Evolutionary conservation across 352 stramenopile genomes (phyloP).

Genomic region (Globisporangium parvum): DNA sequence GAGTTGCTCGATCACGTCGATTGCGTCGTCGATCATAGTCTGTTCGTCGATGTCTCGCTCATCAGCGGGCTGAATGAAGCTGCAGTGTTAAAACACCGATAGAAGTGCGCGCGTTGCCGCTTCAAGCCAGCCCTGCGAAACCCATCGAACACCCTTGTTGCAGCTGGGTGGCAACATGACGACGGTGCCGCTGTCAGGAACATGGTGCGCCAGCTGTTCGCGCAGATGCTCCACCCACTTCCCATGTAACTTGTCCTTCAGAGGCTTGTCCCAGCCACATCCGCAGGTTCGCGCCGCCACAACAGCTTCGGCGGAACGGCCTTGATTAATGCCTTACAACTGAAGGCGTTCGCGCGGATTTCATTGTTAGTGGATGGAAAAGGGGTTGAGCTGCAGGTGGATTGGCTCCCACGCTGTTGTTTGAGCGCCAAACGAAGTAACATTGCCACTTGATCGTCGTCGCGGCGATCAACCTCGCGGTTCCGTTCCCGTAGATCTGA

Average conservation of each 20-base stretch:
- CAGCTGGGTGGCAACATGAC: conserved; percentile 2
- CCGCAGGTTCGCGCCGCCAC: conserved; percentile 17
- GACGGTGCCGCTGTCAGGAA: background rate
- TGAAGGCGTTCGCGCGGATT: too few species aligned
- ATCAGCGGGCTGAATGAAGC: background rate
- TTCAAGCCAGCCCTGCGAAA: conserved; percentile 2
- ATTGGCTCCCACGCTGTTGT: too few species aligned
- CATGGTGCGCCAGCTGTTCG: background rate
- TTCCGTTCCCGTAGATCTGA: too few species aligned
- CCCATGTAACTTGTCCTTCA: conserved; percentile 5
- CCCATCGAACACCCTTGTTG: background rate
- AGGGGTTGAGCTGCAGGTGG: too few species aligned
- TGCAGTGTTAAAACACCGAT: background rate
- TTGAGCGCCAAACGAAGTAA: too few species aligned
- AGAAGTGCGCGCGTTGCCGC: background rate
- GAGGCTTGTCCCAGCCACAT: conserved; percentile 18
- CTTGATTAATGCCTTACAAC: too few species aligned
- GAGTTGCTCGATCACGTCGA: background rate
- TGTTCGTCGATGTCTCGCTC: background rate
- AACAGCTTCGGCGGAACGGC: conserved; percentile 12
- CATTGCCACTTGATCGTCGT: too few species aligned
- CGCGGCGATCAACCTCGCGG: too few species aligned
- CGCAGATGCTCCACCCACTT: background rate
- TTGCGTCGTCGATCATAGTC: background rate
- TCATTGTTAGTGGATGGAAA: too few species aligned